Evolutionary conservation across 169 alveolate species (phyloP).

Genomic region (Sarcocystis neurona): DNA sequence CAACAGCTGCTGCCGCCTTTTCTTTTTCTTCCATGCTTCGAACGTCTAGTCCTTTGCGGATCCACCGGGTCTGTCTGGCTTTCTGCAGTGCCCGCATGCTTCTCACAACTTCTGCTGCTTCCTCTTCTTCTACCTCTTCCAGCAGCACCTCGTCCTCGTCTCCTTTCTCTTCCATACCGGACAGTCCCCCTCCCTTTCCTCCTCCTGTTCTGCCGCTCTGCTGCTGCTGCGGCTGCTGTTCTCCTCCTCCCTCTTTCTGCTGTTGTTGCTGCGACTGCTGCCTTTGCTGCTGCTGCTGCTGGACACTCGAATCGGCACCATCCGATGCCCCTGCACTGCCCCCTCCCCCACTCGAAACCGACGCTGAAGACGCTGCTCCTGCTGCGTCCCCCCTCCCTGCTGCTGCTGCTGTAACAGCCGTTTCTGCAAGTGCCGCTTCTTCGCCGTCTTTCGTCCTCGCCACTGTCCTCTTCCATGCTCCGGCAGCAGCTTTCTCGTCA

Average conservation of each 20-base stretch:
- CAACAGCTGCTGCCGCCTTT: background rate
- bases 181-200: background rate
- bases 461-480: no score
- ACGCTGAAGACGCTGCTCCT: background rate
- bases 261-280: no score
- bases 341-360: background rate
- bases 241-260: no score
- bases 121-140: conserved; percentile 14
- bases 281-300: no score
- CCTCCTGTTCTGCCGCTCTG: background rate
- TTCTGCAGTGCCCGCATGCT: conserved; percentile 3
- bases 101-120: background rate
- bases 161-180: background rate
- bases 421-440: background rate
- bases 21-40: background rate
- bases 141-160: background rate
- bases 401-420: background rate
- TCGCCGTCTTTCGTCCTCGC: background rate
- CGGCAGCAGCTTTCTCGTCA: no score
- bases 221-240: no score
- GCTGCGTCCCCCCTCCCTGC: no score
- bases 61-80: background rate
- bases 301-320: background rate
- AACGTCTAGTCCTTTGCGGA: conserved; percentile 10
- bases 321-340: background rate